These are phyloP conservation scores for Exophiala oligosperma DNA, from an alignment of 2,329 filamentous ascomycete species.

Conservation along the genomic window DNA sequence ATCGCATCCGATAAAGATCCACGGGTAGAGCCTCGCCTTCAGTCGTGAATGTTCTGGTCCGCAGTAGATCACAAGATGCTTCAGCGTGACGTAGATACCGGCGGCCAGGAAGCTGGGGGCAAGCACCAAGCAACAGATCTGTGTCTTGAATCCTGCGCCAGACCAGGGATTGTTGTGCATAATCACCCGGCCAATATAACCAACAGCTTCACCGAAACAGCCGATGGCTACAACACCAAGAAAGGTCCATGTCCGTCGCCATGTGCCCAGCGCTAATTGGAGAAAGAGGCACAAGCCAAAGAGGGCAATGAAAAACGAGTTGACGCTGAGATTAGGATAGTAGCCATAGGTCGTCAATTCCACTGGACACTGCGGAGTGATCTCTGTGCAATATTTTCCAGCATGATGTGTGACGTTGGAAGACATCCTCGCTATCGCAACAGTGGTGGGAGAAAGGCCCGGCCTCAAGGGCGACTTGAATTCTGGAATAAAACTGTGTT, in stretches of 20 bases:
- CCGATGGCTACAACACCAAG: constrained; percentile 49
- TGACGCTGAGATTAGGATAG: constrained; percentile 53
- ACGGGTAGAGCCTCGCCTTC: constrained; percentile 54
- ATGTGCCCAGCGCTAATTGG: constrained; percentile 51
- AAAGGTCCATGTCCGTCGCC: constrained; percentile 58
- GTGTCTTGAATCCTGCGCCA: constrained; percentile 49
- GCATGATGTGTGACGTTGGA: constrained; percentile 11
- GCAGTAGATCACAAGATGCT: constrained; percentile 57
- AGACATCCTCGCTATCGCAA: constrained; percentile 6
- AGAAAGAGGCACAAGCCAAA: constrained; percentile 51
- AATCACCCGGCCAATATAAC: constrained; percentile 57
- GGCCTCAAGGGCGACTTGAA: not conserved
- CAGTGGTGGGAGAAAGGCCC: not conserved
- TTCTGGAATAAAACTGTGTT: not conserved
- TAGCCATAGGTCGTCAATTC: constrained; percentile 55
- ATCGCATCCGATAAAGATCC: constrained; percentile 62
- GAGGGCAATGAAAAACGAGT: constrained; percentile 55
- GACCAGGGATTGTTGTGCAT: constrained; percentile 57
- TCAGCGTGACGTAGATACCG: constrained; percentile 58
- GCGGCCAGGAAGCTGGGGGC: constrained; percentile 58
- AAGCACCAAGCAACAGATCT: constrained; percentile 58
- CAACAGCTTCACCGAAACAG: constrained; percentile 53
- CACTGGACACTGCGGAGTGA: constrained; percentile 44
- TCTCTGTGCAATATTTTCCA: constrained; percentile 35
- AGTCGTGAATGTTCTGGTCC: constrained; percentile 52